Conservation (phyloP, 2,329 filamentous ascomycete genomes). For the Penicillium expansum region DNA sequence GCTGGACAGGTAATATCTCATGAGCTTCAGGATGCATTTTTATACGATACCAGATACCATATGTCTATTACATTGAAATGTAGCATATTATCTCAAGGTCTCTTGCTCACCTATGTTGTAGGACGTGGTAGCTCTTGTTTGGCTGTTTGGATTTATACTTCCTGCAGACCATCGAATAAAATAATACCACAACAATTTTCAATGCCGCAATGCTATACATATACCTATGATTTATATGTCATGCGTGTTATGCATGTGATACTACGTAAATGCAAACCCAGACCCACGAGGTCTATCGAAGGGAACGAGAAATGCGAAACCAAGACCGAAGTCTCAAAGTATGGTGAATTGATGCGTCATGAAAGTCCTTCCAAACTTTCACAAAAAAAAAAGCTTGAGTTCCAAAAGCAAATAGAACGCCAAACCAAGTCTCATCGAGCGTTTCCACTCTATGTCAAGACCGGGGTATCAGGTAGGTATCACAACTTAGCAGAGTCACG, state of each 20-base stretch:
- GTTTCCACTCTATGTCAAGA: background rate
- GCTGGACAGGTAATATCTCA: background rate
- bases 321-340: background rate
- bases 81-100: background rate
- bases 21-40: background rate
- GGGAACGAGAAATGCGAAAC: background rate
- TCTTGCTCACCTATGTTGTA: background rate
- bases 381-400: background rate
- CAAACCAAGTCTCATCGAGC: background rate
- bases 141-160: background rate
- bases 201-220: background rate
- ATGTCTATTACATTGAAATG: background rate
- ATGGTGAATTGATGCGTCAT: background rate
- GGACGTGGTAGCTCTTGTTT: background rate
- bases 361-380: conserved; percentile 1
- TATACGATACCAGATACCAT: background rate
- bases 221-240: background rate
- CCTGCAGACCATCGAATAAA: background rate
- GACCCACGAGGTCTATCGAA: background rate
- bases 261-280: background rate
- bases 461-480: conserved; percentile 5
- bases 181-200: background rate
- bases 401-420: conserved; percentile 9
- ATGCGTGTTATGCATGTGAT: background rate
- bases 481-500: conserved; percentile 34